Evolutionary conservation across 139 green algal genomes (phyloP), one percentile per base, ranked within the genome.

Genomic region (Closterium sp.): DNA sequence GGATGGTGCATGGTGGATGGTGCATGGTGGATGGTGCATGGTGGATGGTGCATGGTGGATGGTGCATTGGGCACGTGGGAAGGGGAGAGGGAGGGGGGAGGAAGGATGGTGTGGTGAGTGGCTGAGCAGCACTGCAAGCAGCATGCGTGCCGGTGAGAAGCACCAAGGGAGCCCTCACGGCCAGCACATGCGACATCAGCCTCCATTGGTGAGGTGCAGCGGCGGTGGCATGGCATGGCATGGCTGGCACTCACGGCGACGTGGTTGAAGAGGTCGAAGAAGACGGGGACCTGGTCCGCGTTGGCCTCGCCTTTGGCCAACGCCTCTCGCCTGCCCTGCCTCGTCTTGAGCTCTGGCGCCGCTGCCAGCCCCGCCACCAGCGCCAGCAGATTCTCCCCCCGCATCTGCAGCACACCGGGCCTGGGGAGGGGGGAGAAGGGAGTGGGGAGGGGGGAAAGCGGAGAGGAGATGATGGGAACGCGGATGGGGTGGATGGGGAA

Each of bases 301-400:
- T 73, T 73, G 1, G 50, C 24, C 50, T 73, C 84, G 84, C 84
- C n/a, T 38, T 45, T 86, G 24, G 21, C n/a, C 21, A 31, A 38
- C 22, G 29, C 29, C 21, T 85, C 10, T 0, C 90, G 34, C 62
- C 29, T 31, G 29, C 19, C 38, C 27, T 62, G 62, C 50, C 50
- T 9, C 24, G 84, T 89, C 90, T 89, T 89, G 32, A 92, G 70
- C n/a, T 92, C 90, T 7, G 90, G 90, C n/a, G 90, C 90, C 24
- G 22, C 19, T 32, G 90, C 70, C 32, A 92, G 90, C 24, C 70
- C 90, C 13, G 38, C 70, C 24, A 92, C 21, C 4, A 92, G 70
- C 30, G 90, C n/a, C 31, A 92, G 28, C n/a, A 92, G 90, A 13
- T 92, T 92, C 31, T 92, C 90, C 17, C 90, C 90, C 7, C 90